Evolutionary conservation across 768 basidiomycete species (phyloP), one percentile per base, ranked within the genome.

Genomic region (Termitomyces sp.): DNA sequence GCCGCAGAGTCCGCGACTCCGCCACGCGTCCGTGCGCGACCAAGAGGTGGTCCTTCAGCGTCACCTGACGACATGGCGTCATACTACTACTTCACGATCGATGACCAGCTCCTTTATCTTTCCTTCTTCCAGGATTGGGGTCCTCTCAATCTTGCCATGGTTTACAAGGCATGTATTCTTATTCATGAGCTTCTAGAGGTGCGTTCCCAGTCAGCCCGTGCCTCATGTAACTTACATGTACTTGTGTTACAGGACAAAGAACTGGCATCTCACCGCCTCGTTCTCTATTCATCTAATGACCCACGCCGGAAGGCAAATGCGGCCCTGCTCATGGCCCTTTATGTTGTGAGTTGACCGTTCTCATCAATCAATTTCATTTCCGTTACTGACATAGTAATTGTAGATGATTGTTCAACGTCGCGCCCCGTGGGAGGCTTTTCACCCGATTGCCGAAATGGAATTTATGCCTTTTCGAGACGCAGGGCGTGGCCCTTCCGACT

Each of bases 391-490:
- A 41, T 34, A 6, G 44, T 42, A 27, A 24, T 27, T 53, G 46
- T 67, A 97, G 94, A 88, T 98, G 85, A 94, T 98, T 63, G 94
- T 97, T 1, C 86, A 89, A 70, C 81, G 89, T 54, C 87, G 87
- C 58, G 82, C 90, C 20, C 95, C 96, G 31, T 95, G 92, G 87
- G 92, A 95, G 71, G 94, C 94, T 3, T 95, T 98, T 69, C 87
- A 92, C 63, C 95, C 96, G 2, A 87, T 98, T 53, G 91, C 94
- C 32, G 87, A 93, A 66, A 68, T 94, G 37, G 92, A 96, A 72
- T 93, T 95, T 68, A 91, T 93, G 86, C 88, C 92, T 16, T 98
- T 98, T 69, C 82, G 97, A 58, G 97, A 99, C 66, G 97, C 97
- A 20, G 95, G 96, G 4, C 84, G 91, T 41, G 94, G 94, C 1